phyloP scores from a whole-genome alignment of 2,329 filamentous ascomycete genomes.

The Didymella arachidicola region DNA sequence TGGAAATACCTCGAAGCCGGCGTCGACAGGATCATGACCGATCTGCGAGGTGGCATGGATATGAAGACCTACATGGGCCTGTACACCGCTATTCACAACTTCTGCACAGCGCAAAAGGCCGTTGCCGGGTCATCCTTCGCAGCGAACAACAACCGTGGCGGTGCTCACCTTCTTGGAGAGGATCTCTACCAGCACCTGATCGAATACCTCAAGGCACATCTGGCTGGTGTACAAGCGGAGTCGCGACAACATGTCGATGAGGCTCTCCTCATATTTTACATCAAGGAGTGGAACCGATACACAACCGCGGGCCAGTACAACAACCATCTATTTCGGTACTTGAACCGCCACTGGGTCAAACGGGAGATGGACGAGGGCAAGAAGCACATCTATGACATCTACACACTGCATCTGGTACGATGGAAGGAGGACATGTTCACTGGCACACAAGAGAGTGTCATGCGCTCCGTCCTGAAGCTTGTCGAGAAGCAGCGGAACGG shows the following conservation, averaged over 20 bases:
- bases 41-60: slow-evolving; percentile 90
- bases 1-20: slow-evolving; percentile 90
- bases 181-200: slow-evolving; percentile 94
- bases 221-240: slow-evolving; percentile 72
- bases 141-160: slow-evolving; percentile 72
- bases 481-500: slow-evolving; percentile 97
- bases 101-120: slow-evolving; percentile 97
- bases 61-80: slow-evolving; percentile 98
- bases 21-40: slow-evolving; percentile 91
- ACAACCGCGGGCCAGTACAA: slow-evolving; percentile 96
- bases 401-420: slow-evolving; percentile 92
- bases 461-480: slow-evolving; percentile 92
- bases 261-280: slow-evolving; percentile 89
- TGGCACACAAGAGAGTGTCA: slow-evolving; percentile 84
- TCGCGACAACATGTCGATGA: slow-evolving; percentile 87
- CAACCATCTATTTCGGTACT: slow-evolving; percentile 93
- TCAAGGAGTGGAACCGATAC: slow-evolving; percentile 95
- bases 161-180: slow-evolving; percentile 93
- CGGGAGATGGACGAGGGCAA: slow-evolving; percentile 98
- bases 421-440: slow-evolving; percentile 94
- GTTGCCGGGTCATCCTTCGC: slow-evolving; percentile 64
- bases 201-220: slow-evolving; percentile 80
- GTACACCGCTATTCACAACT: slow-evolving; percentile 98
- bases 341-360: slow-evolving; percentile 99
- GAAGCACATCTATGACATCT: slow-evolving; percentile 97